These are phyloP conservation scores for Aspergillus pseudoterreus DNA, from an alignment of 2,329 filamentous ascomycete genomes.

Conservation along the genomic window DNA sequence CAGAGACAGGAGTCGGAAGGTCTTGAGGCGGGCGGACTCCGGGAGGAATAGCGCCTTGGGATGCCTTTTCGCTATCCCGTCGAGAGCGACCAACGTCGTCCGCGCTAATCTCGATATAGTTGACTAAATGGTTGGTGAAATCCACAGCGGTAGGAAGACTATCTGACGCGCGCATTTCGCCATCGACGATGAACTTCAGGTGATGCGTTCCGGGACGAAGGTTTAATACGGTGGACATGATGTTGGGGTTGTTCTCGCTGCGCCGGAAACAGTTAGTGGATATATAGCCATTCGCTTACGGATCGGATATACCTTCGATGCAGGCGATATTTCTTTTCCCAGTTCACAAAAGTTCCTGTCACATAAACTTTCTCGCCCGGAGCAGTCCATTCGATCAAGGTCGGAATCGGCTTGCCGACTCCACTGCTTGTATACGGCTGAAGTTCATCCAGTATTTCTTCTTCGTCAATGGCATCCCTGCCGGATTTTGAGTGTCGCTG, in stretches of 20 bases:
- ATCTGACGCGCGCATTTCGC: constrained; percentile 84
- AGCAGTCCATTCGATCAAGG: constrained; percentile 77
- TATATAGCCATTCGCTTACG: constrained; percentile 5
- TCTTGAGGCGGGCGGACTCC: constrained; percentile 45
- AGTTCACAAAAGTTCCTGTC: constrained; percentile 94
- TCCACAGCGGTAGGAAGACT: constrained; percentile 92
- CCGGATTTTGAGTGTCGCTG: constrained; percentile 55
- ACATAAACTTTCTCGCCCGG: constrained; percentile 90
- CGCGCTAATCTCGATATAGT: constrained; percentile 90
- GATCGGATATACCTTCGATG: constrained; percentile 69
- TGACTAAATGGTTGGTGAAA: constrained; percentile 95
- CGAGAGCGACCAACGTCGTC: constrained; percentile 55
- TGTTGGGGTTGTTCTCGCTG: constrained; percentile 49
- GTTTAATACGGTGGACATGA: constrained; percentile 73
- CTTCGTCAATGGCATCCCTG: constrained; percentile 60
- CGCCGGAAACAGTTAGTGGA: constrained; percentile 9
- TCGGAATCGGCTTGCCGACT: constrained; percentile 75
- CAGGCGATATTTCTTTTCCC: constrained; percentile 90
- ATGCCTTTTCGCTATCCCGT: constrained; percentile 33
- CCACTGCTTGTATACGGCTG: constrained; percentile 62
- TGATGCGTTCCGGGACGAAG: constrained; percentile 93
- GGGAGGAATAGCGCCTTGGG: constrained; percentile 31
- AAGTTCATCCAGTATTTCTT: constrained; percentile 73
- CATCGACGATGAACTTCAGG: constrained; percentile 92
- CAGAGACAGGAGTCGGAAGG: constrained; percentile 32